A percentile compares a stretch with the other conserved stretches of the same genome.
phyloP scores from a whole-genome alignment of 164 flowering plant species.

The Buxus sempervirens region DNA sequence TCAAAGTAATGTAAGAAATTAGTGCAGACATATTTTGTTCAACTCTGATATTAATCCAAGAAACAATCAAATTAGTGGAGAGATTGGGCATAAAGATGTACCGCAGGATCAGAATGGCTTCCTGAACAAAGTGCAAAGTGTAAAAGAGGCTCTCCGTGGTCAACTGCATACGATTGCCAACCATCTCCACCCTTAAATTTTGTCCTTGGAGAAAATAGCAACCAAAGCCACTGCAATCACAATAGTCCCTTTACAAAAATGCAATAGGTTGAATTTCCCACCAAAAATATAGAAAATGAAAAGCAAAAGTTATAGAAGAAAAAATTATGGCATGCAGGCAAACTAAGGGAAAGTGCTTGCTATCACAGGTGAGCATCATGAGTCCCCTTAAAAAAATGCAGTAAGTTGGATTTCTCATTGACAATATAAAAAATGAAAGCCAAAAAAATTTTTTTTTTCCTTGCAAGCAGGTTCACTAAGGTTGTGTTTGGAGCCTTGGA shows the following conservation, averaged over 20 bases:
- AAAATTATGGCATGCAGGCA: no score
- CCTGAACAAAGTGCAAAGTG: slow-evolving; percentile 91
- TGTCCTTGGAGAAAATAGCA: slow-evolving; percentile 49
- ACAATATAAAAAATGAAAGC: no score
- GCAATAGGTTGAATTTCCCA: neutral
- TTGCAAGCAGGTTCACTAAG: no score
- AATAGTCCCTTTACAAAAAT: slow-evolving; percentile 9
- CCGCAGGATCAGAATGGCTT: slow-evolving; percentile 96
- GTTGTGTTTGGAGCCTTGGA: no score
- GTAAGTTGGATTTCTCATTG: no score
- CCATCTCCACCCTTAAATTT: slow-evolving; percentile 71
- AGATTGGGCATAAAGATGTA: slow-evolving; percentile 19
- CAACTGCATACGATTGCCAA: slow-evolving; percentile 63
- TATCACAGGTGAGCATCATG: no score
- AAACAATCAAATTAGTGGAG: neutral
- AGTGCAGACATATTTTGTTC: neutral
- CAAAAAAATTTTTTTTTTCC: no score
- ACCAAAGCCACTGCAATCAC: slow-evolving; percentile 69
- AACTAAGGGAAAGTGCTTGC: no score
- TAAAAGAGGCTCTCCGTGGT: slow-evolving; percentile 74
- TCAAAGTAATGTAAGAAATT: neutral
- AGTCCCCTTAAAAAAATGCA: no score
- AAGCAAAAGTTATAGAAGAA: neutral
- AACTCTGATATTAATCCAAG: neutral
- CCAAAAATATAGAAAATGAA: neutral